phyloP scores from a whole-genome alignment of 306 rosid genomes.

The Vachellia collinsii region DNA sequence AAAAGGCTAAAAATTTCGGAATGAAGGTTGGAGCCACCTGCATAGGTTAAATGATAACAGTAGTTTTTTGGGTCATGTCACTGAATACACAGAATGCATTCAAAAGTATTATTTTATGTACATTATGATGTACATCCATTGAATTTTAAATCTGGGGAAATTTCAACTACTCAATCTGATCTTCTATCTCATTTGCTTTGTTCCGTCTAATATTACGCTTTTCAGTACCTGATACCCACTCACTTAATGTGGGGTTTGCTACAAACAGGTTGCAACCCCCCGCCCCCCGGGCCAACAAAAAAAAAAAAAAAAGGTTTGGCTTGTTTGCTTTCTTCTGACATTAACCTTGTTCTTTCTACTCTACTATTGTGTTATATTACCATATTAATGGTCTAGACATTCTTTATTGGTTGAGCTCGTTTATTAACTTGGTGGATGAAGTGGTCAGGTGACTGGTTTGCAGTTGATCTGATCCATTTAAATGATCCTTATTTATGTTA shows the following conservation, averaged over 20 bases:
- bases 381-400: not conserved
- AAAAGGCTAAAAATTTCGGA: not conserved
- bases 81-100: not conserved
- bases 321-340: conserved; percentile 4
- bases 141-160: not conserved
- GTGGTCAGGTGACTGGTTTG: not conserved
- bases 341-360: not conserved
- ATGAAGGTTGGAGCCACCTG: not conserved
- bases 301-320: not conserved
- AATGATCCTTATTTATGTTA: not conserved
- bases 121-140: not conserved
- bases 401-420: not conserved
- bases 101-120: not conserved
- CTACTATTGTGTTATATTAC: not conserved
- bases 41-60: not conserved
- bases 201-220: not conserved
- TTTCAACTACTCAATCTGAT: not conserved
- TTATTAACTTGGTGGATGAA: not conserved
- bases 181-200: not conserved
- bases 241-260: not conserved
- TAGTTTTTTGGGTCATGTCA: not conserved
- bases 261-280: too few species aligned
- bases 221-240: not conserved
- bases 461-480: not conserved
- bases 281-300: too few species aligned